Conservation (phyloP, 177 flowering plant genomes). For the Vitis hybrid region DNA sequence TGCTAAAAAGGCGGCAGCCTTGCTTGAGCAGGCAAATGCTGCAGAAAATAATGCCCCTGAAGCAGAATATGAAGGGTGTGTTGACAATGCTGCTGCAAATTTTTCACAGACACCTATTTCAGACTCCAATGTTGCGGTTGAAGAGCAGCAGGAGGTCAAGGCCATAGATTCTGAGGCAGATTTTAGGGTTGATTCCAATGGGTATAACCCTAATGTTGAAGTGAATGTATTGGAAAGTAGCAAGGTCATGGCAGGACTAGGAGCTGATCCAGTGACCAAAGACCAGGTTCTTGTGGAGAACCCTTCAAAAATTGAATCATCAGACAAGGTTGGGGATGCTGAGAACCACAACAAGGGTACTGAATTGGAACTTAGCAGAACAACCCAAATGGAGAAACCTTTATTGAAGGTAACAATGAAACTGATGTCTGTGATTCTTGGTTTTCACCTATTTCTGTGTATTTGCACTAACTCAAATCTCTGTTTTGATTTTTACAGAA, state of each 20-base stretch:
- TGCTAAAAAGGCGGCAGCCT: constrained; percentile 41
- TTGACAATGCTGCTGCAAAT: not conserved
- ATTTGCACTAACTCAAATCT: not conserved
- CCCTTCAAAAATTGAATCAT: constrained; percentile 12
- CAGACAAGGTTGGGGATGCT: constrained; percentile 1
- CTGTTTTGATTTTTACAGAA: constrained; percentile 1
- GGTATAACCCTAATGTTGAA: not conserved
- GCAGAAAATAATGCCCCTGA: not conserved
- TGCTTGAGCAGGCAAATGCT: constrained; percentile 41
- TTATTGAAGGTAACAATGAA: constrained; percentile 23
- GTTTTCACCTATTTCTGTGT: not conserved
- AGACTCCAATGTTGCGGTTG: not conserved
- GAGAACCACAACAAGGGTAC: constrained; percentile 3
- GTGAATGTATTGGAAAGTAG: constrained; percentile 3
- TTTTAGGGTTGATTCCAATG: constrained; percentile 2
- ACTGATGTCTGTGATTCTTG: not conserved
- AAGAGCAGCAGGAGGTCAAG: constrained; percentile 5
- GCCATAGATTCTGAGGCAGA: not conserved
- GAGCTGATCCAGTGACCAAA: constrained; percentile 10
- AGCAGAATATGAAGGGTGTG: not conserved
- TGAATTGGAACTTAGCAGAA: constrained; percentile 16
- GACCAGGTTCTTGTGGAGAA: constrained; percentile 11
- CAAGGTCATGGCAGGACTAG: not conserved
- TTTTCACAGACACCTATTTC: not conserved
- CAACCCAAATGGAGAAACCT: constrained; percentile 26